Conservation (phyloP, 2,329 filamentous ascomycete genomes). For the Colletotrichum sublineola region DNA sequence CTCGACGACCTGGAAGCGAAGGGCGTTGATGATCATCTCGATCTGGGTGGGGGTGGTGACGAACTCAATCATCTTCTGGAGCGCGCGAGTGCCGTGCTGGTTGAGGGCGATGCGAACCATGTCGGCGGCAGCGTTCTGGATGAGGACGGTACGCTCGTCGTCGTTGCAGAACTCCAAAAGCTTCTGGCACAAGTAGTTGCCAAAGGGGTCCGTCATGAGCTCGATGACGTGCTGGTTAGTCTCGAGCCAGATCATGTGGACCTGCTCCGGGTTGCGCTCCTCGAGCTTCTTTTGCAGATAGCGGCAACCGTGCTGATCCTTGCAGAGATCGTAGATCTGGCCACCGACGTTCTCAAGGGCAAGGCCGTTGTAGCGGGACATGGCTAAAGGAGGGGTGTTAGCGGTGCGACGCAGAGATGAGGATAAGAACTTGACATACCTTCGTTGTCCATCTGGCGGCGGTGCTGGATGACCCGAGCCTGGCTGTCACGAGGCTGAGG, state of each 20-base stretch:
- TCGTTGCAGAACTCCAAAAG: conserved; percentile 95
- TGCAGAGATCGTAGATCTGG: conserved; percentile 91
- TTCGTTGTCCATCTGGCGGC: conserved; percentile 80
- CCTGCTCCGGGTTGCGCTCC: conserved; percentile 84
- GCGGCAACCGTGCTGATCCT: conserved; percentile 97
- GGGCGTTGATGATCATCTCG: conserved; percentile 86
- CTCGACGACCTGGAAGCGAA: conserved; percentile 87
- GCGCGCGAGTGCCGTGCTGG: conserved; percentile 93
- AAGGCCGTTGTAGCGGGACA: conserved; percentile 86
- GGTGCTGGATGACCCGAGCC: conserved; percentile 80
- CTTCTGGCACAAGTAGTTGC: conserved; percentile 99
- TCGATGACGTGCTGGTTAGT: conserved; percentile 95
- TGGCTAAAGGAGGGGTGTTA: conserved; percentile 60
- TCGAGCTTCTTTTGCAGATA: conserved; percentile 98
- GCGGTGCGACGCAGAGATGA: conserved; percentile 29
- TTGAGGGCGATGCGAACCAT: conserved; percentile 96
- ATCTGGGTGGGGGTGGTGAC: conserved; percentile 89
- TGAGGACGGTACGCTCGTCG: conserved; percentile 92
- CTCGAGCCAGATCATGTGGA: conserved; percentile 95
- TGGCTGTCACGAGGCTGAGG: conserved; percentile 78
- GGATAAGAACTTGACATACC: conserved; percentile 58
- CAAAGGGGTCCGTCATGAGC: conserved; percentile 98
- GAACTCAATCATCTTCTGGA: conserved; percentile 99
- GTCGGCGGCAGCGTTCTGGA: conserved; percentile 87
- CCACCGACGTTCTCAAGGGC: conserved; percentile 84